Evolutionary conservation across 2,329 filamentous ascomycete species (phyloP).

Genomic region (Rhytidhysteron rufulum): DNA sequence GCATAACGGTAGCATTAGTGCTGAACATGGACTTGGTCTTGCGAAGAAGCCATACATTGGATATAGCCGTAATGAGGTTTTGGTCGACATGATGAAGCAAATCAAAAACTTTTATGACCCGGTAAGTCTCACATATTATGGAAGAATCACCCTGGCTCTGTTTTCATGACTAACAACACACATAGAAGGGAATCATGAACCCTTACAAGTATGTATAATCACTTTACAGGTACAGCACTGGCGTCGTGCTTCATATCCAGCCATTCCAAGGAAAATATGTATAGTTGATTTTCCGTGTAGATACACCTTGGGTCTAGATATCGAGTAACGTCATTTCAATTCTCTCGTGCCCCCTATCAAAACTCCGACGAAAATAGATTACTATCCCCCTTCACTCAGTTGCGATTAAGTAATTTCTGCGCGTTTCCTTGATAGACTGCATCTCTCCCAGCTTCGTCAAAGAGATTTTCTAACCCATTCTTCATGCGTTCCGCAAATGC

Average conservation of each 20-base stretch:
- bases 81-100: conserved; percentile 89
- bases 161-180: conserved; percentile 12
- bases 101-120: conserved; percentile 93
- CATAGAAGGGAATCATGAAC: conserved; percentile 95
- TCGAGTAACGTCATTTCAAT: too few relatives aligned
- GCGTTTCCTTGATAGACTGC: conserved; percentile 39
- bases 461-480: conserved; percentile 36
- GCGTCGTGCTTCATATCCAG: too few relatives aligned
- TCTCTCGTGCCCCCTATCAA: too few relatives aligned
- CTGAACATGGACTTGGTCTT: conserved; percentile 89
- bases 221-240: too few relatives aligned
- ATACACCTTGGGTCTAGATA: too few relatives aligned
- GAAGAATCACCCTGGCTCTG: background rate
- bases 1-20: conserved; percentile 88
- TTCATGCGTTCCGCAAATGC: conserved; percentile 40
- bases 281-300: too few relatives aligned
- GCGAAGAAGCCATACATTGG: conserved; percentile 95
- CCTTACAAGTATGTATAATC: conserved; percentile 92
- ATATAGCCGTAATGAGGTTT: conserved; percentile 84
- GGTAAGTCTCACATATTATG: conserved; percentile 52
- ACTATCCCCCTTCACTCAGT: too few relatives aligned
- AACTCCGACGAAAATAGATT: too few relatives aligned
- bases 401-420: conserved; percentile 27
- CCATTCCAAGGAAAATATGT: too few relatives aligned
- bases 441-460: conserved; percentile 30